phyloP scores from a whole-genome alignment of 495 filamentous ascomycete genomes.

The Aspergillus bridgeri region DNA sequence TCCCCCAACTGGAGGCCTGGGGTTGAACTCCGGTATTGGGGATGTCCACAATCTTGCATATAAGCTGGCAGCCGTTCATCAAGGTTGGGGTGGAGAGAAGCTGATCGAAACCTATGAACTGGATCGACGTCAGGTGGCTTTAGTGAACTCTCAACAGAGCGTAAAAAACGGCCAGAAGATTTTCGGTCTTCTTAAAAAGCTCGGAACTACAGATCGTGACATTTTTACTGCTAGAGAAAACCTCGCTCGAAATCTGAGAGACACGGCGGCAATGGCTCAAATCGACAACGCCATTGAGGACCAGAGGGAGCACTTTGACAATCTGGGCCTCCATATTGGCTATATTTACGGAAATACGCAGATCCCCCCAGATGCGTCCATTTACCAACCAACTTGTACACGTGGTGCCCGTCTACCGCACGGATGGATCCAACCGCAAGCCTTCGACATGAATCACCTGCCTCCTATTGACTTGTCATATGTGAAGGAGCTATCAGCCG shows the following conservation, averaged over 20 bases:
- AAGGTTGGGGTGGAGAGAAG: constrained; percentile 17
- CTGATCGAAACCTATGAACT: constrained; percentile 25
- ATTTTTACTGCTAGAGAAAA: constrained; percentile 22
- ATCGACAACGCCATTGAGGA: constrained; percentile 30
- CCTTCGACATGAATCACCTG: constrained; percentile 1
- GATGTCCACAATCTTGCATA: constrained; percentile 36
- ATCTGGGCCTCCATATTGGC: constrained; percentile 34
- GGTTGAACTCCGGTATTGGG: constrained; percentile 32
- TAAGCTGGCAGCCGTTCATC: constrained; percentile 31
- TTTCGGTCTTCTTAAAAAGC: constrained; percentile 28
- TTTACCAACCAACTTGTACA: constrained; percentile 19
- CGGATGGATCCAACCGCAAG: constrained; percentile 22
- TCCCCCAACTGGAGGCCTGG: constrained; percentile 33
- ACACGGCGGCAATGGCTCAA: constrained; percentile 16
- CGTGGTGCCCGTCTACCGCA: constrained; percentile 32
- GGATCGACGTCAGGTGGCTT: constrained; percentile 32
- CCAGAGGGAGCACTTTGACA: constrained; percentile 38
- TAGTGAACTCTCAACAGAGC: constrained; percentile 32
- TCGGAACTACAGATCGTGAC: constrained; percentile 28
- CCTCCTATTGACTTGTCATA: constrained; percentile 29
- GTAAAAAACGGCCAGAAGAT: constrained; percentile 37
- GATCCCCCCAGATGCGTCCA: constrained; percentile 26
- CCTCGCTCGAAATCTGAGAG: constrained; percentile 25
- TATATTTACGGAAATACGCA: constrained; percentile 29
- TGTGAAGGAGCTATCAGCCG: constrained; percentile 20